Percentiles rank a stretch among this genome's conserved stretches.
Conservation (phyloP, 148 eudicot genomes). For the Fallopia convolvulus region DNA sequence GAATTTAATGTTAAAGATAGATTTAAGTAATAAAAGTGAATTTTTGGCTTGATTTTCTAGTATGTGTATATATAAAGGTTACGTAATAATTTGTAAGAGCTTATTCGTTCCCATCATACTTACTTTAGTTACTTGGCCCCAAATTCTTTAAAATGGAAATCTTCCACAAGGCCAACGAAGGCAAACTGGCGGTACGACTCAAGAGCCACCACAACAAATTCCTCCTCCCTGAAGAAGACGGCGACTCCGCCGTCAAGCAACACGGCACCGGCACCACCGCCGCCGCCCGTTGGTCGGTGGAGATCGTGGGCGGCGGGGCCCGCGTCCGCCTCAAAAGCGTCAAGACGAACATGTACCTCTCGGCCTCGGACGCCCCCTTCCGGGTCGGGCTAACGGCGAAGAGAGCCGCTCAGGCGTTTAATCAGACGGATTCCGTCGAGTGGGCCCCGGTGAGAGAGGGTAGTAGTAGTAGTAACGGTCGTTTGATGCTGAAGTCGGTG, state of each 20-base stretch:
- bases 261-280: conserved; percentile 46
- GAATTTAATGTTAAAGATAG: too few species aligned
- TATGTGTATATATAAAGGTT: too few species aligned
- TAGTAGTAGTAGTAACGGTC: conserved; percentile 9
- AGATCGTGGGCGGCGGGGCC: conserved; percentile 29
- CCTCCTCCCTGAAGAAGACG: conserved; percentile 38
- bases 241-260: conserved; percentile 46
- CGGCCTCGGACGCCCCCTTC: conserved; percentile 39
- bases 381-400: conserved; percentile 50
- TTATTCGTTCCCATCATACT: too few species aligned
- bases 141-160: conserved; percentile 33
- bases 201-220: conserved; percentile 53
- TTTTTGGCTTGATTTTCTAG: too few species aligned
- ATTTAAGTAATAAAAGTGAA: too few species aligned
- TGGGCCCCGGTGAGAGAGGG: conserved; percentile 69
- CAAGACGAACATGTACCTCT: conserved; percentile 33
- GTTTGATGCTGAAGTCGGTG: conserved; percentile 30
- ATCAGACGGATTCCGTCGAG: conserved; percentile 26
- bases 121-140: too few species aligned
- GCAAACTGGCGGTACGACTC: conserved; percentile 40
- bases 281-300: conserved; percentile 53
- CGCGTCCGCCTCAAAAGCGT: conserved; percentile 44
- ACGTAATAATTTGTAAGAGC: too few species aligned
- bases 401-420: conserved; percentile 28
- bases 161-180: conserved; percentile 28